Evolutionary conservation across 495 filamentous ascomycete species (phyloP).

Genomic region (Penicillium atrosanguineum): DNA sequence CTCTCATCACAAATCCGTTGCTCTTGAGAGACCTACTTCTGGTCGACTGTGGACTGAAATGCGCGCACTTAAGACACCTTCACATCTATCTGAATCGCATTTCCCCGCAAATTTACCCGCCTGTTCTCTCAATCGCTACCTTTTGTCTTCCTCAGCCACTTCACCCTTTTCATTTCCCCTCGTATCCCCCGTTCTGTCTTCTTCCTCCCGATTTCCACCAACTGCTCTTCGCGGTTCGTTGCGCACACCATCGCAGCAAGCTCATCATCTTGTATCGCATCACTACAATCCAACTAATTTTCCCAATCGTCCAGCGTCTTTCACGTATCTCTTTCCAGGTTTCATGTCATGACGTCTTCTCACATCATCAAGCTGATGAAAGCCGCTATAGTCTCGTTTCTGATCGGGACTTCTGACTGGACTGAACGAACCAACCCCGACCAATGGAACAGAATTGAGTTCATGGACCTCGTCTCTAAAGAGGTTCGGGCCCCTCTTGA

Average conservation of each 20-base stretch:
- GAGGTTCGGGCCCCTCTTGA: not conserved
- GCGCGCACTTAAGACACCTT: too few relatives aligned
- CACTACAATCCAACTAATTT: not conserved
- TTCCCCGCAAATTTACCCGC: too few relatives aligned
- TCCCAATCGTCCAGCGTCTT: not conserved
- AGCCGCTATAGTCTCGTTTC: not conserved
- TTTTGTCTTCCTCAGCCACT: not conserved
- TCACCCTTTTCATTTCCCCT: too few relatives aligned
- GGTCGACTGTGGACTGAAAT: too few relatives aligned
- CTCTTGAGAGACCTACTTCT: too few relatives aligned
- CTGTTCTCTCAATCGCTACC: not conserved
- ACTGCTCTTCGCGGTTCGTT: not conserved
- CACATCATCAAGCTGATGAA: not conserved
- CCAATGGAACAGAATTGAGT: not conserved
- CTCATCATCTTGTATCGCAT: not conserved
- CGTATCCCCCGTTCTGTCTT: not conserved
- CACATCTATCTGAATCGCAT: too few relatives aligned
- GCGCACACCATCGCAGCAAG: not conserved
- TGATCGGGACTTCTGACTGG: not conserved
- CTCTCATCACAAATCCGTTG: too few relatives aligned
- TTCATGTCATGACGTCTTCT: not conserved
- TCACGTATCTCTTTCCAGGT: not conserved
- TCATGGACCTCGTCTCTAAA: not conserved
- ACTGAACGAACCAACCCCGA: not conserved
- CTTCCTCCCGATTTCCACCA: not conserved